Evolutionary conservation across 768 basidiomycete species (phyloP), one percentile per base, ranked within the genome.

Genomic region (Arthromyces matolae): DNA sequence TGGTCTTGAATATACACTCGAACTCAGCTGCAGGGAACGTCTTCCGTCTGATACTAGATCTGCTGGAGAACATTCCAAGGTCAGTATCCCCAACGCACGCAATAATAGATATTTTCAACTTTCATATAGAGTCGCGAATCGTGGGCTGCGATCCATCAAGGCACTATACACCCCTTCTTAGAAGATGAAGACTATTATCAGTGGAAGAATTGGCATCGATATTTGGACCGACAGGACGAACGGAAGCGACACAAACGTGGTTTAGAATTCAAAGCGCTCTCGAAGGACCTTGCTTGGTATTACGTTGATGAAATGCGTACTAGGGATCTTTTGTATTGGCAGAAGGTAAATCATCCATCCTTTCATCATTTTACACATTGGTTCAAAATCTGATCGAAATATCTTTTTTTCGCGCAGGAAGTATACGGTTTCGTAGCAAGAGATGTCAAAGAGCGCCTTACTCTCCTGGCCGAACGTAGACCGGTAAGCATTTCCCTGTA

Each of bases 121-220:
- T 36, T 22, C 12, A 13, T 23, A 3, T 8, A 75, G 74, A 74
- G 72, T 45, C 68, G 65, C 47, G 69, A 73, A 54, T 73, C 73
- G 6, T 75, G 75, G 73, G 70, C 68, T 1, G 68, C 68, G 7
- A 60, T 74, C 22, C 72, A 69, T 51, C 60, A 60, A 44, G 70
- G 68, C 3, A 60, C 51, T 4, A 56, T 71, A 12, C 64, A 72
- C 46, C 71, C 73, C 0, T 64, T 60, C 45, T 64, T 64, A 45
- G 69, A 69, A 46, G 70, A 72, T 46, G 65, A 72, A 45, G 70
- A 71, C 41, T 76, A 69, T 41, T 61, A 62, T 31, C 64, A 66
- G 31, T 76, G 74, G 73, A 67, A 66, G 54, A 68, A 67, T 43
- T 76, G 73, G 73, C 74, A 74, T 49, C 59, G 61, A n/a, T 65